Evolutionary conservation across 2,329 filamentous ascomycete genomes (phyloP).

Genomic region (Drechslerella dactyloides): DNA sequence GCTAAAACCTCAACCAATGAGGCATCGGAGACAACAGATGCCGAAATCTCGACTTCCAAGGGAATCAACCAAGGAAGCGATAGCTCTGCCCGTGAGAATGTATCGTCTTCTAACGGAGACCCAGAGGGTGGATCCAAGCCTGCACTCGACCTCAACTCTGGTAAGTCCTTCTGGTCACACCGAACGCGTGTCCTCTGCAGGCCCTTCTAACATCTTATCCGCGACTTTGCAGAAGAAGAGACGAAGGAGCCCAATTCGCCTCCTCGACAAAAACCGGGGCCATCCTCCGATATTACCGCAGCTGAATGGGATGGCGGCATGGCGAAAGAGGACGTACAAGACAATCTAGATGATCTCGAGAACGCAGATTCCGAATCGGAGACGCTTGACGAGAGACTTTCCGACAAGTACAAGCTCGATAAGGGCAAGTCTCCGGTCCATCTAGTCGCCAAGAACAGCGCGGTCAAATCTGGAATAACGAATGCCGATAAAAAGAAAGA

Average conservation of each 20-base stretch:
- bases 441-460: constrained; percentile 15
- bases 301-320: constrained; percentile 50
- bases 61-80: constrained; percentile 17
- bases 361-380: constrained; percentile 48
- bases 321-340: constrained; percentile 48
- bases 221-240: constrained; percentile 11
- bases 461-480: constrained; percentile 20
- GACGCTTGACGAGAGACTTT: constrained; percentile 20
- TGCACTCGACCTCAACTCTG: constrained; percentile 19
- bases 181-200: neutral
- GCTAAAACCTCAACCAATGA: constrained; percentile 14
- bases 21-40: constrained; percentile 4
- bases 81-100: constrained; percentile 12
- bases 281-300: constrained; percentile 47
- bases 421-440: constrained; percentile 45
- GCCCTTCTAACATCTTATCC: neutral
- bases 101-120: constrained; percentile 15
- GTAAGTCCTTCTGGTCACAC: constrained; percentile 11
- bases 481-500: constrained; percentile 39
- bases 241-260: constrained; percentile 15
- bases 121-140: constrained; percentile 19
- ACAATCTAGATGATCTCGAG: constrained; percentile 45
- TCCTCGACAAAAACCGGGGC: constrained; percentile 37
- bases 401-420: constrained; percentile 29
- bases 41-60: constrained; percentile 15